Base-by-base conservation (phyloP, 2,329 filamentous ascomycete genomes). In the Penicillium decumbens region DNA sequence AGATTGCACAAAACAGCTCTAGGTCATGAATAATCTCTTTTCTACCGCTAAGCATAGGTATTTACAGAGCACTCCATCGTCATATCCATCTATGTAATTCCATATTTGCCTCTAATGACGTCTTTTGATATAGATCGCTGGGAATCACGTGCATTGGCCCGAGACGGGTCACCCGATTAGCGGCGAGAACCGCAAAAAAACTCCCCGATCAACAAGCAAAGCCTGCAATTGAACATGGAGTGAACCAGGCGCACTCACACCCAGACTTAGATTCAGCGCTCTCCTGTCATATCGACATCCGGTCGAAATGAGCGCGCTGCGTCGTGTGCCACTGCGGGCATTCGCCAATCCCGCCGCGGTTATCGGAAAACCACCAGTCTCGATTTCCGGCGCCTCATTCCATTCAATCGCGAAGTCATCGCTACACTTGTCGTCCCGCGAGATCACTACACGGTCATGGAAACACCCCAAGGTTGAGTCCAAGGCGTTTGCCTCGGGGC, bases 291-390 rank as follows among this genome's bases (percentile, higher is more conserved):
- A 28, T 51, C 49, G 20, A 24, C 28, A 48, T 23, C 38, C 40
- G 35, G 54, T 62, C 60, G 64, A 64, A 50, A 69, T 69, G 67
- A 68, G 62, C 59, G 61, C 59, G 56, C 57, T 59, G 53, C 54
- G 64, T 61, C 64, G 63, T 53, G 56, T 60, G 53, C 62, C 64
- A 54, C 59, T 65, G 64, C 65, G 67, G 62, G 59, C 62, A 49
- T 59, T 59, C 51, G 58, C 60, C 56, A 59, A 60, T 59, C 61
- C 64, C 55, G 59, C 59, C 47, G 50, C 61, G 48, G 60, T 61
- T 41, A 47, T 64, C 44, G 61, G 60, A 54, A 60, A 56, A 53
- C 48, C 58, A 54, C 44, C 43, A 28, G 27, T 28, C 51, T 48
- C 58, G 27, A 51, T 49, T 32, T 43, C 43, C 35, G 41, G 44